Evolutionary conservation across 2,329 filamentous ascomycete genomes (phyloP), one percentile per base, ranked within the genome.

Genomic region (Ascocoryne sarcoides): DNA sequence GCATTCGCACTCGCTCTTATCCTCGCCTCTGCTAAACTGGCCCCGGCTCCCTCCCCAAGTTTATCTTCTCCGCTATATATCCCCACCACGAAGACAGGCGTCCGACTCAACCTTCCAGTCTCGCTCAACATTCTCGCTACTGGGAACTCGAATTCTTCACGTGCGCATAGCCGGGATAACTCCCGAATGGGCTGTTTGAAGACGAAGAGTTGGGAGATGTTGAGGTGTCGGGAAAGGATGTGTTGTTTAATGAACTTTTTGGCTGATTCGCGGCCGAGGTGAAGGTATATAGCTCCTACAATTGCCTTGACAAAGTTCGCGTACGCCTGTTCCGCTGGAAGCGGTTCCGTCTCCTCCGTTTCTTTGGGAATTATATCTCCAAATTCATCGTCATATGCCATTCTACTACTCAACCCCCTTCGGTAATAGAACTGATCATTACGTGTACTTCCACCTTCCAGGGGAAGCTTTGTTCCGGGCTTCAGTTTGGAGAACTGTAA

Each of bases 61-160:
- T 92, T 90, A 61, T 98, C 89, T 45, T 73, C 70, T 37, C 90
- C 92, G 51, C 84, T 93, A 68, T 84, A 98, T 46, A 98, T 89
- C 43, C 90, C 92, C 10, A 98, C 89, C 20, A 95, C 79, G 57
- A 82, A 96, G 12, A 98, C 92, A 12, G 92, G 90, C 44, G 84
- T 84, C 60, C 84, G 77, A 55, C 84, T 92, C 52, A 75, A 63
- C 43, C 92, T 79, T 60, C 92, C 92, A 3, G 92, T 96, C 69
- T 98, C 92, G 54, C 81, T 86, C 53, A 95, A 74, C 39, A 98
- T 75, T 42, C 89, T 78, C 12, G 92, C 92, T 18, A 95, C 75
- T 1, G 92, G 92, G 7, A 77, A 62, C 53, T 93, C 85, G 63
- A 96, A 96, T 48, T 84, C 82, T 67, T 98, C 92, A 45, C 92